Evolutionary conservation across 2,329 filamentous ascomycete species (phyloP).

Genomic region (Paecilomyces niveus): DNA sequence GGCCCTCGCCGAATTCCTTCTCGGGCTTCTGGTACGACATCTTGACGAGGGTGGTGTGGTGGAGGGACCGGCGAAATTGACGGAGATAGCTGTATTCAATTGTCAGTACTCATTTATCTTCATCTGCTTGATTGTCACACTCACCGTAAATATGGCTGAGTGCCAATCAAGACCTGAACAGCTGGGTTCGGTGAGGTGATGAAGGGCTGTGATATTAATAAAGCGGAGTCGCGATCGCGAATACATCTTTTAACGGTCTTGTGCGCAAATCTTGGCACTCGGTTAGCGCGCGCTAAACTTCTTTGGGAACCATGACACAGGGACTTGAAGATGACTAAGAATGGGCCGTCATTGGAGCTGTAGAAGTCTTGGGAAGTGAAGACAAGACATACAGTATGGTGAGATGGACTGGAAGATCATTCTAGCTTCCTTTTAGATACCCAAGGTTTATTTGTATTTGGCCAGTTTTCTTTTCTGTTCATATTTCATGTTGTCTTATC

Average conservation of each 20-base stretch:
- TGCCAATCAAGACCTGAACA: conserved; percentile 77
- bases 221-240: neutral
- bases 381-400: conserved; percentile 1
- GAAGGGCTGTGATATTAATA: conserved; percentile 42
- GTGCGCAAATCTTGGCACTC: conserved; percentile 16
- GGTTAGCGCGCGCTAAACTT: conserved; percentile 22
- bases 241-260: conserved; percentile 1
- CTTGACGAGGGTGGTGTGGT: conserved; percentile 38
- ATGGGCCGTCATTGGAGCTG: neutral
- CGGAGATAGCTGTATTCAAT: conserved; percentile 8
- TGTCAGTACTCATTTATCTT: neutral
- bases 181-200: conserved; percentile 73
- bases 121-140: conserved; percentile 5
- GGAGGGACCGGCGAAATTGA: conserved; percentile 13
- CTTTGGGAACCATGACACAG: neutral
- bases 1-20: conserved; percentile 87
- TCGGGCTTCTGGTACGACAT: conserved; percentile 96
- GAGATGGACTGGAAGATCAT: neutral
- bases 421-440: neutral
- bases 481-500: neutral
- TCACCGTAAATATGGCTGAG: conserved; percentile 21
- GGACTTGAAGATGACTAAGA: conserved; percentile 7
- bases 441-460: neutral
- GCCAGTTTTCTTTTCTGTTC: neutral
- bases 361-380: conserved; percentile 19